Conservation (phyloP, 2,329 filamentous ascomycete species). For the Alternaria conjuncta region DNA sequence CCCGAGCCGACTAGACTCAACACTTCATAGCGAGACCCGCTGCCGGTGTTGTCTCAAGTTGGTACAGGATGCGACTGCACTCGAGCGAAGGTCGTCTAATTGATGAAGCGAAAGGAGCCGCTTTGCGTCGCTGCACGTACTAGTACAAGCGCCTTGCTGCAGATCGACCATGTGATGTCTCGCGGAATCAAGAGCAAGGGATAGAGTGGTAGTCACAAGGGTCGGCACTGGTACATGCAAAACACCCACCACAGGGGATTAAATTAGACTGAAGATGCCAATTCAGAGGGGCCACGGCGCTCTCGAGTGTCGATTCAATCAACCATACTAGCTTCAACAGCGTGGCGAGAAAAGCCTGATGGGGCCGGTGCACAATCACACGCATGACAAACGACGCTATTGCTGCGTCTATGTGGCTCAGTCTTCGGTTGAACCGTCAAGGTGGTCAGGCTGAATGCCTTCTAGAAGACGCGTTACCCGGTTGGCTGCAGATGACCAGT, state of each 20-base stretch:
- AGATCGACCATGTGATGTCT: slow-evolving; percentile 26
- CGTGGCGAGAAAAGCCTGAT: not conserved
- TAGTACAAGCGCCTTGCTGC: slow-evolving; percentile 31
- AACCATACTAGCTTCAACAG: not conserved
- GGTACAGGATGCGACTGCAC: not conserved
- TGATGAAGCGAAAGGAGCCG: slow-evolving; percentile 31
- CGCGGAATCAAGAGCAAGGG: slow-evolving; percentile 18
- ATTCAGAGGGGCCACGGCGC: slow-evolving; percentile 11
- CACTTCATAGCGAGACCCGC: slow-evolving; percentile 2
- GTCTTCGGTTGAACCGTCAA: slow-evolving; percentile 19
- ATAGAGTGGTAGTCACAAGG: slow-evolving; percentile 13
- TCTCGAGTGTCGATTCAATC: slow-evolving; percentile 10
- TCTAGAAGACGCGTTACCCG: slow-evolving; percentile 35
- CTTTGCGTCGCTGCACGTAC: slow-evolving; percentile 39
- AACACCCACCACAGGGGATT: slow-evolving; percentile 27
- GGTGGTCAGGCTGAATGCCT: slow-evolving; percentile 27
- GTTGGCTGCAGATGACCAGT: slow-evolving; percentile 30
- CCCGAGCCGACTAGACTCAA: slow-evolving; percentile 14
- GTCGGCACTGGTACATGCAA: slow-evolving; percentile 24
- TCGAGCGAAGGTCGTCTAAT: not conserved
- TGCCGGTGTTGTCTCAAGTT: not conserved
- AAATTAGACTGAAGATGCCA: slow-evolving; percentile 28
- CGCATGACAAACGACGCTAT: not conserved
- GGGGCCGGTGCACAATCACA: not conserved
- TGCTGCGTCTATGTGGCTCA: slow-evolving; percentile 12